Evolutionary conservation across 2,329 filamentous ascomycete genomes (phyloP), one percentile per base, ranked within the genome.

Genomic region (Alternaria infectoria): DNA sequence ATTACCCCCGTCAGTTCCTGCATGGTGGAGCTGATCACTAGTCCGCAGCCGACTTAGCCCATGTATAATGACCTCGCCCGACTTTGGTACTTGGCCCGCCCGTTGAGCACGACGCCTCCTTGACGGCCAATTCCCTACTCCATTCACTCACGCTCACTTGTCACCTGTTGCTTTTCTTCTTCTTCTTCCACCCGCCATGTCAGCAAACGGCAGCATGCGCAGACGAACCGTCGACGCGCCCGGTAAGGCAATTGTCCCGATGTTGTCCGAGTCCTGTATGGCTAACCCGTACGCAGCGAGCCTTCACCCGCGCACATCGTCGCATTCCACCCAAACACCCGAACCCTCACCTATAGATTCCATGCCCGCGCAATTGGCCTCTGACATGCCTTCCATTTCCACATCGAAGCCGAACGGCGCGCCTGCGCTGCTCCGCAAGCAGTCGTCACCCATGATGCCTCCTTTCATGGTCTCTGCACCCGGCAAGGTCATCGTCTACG

Each of bases 381-480:
- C 74, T 26, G 62, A 70, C 1, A 63, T 74, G 62, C 64, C 72
- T 9, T 51, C 68, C n/a, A 61, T 62, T 51, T 65, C 61, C 10
- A 26, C 66, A 6, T 45, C 68, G 11, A 11, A 52, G 7, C 26
- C 63, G 17, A 68, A 69, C 54, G 65, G 61, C 57, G 55, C 66
- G 44, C 67, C 73, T 36, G 50, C 66, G 13, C 49, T 75, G 68
- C 69, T 59, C 43, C 66, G 77, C 55, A 79, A 79, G 65, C 72
- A 77, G 62, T 84, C 82, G 21, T 86, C 86, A 52, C 88, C 89
- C 1, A 87, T 90, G 83, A 86, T 96, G 82, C 94, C 95, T 46
- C 85, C 94, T 65, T 99, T 99, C 79, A 97, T 99, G 92, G 94
- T 98, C 61, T 98, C 96, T 15, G 95, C 96, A 3, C 96, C 96